Base-by-base conservation (phyloP, 805 yeast genomes). In the Sugiyamaella valdiviana region DNA sequence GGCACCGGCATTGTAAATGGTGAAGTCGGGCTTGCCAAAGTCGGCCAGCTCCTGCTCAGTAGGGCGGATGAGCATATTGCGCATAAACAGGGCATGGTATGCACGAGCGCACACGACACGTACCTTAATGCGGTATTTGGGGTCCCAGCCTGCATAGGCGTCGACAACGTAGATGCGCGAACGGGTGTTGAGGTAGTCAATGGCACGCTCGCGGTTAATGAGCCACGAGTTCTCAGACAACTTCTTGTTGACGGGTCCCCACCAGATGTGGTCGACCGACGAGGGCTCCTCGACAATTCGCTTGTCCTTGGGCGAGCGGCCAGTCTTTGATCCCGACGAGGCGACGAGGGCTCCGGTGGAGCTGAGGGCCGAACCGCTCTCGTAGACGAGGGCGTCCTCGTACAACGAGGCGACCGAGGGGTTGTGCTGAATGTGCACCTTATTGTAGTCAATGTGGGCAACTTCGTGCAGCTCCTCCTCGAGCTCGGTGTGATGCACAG, bases 141-240 rank as follows among this genome's bases (percentile, higher is more conserved):
- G 96, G 69, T 91, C 99, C 99, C 99, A 91, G 57, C 99, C 99
- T 42, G 98, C 99, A 67, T 70, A 91, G 10, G 98, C 98, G 66
- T 91, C 99, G 57, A 91, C 89, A 55, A 91, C 90, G 71, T 85
- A 91, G 62, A 93, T 81, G 68, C 89, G 88, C 61, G 85, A 90
- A 72, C 96, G 85, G 49, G 98, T 91, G 77, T 95, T 85, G 68
- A 91, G 78, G 75, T 90, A 91, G 71, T 91, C 99, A 58, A 90
- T 79, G 45, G 99, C 98, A 73, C 99, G 86, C 60, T 91, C 91
- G 68, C 95, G 84, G 68, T 95, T 86, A 62, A 91, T 89, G 61
- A 80, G 79, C 98, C 98, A 91, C 19, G 96, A 89, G 66, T 83
- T 82, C 71, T 88, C 95, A 52, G 87, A 84, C 60, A 91, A 90